Conservation (phyloP, 768 basidiomycete genomes). For the Boletus huronensis region DNA sequence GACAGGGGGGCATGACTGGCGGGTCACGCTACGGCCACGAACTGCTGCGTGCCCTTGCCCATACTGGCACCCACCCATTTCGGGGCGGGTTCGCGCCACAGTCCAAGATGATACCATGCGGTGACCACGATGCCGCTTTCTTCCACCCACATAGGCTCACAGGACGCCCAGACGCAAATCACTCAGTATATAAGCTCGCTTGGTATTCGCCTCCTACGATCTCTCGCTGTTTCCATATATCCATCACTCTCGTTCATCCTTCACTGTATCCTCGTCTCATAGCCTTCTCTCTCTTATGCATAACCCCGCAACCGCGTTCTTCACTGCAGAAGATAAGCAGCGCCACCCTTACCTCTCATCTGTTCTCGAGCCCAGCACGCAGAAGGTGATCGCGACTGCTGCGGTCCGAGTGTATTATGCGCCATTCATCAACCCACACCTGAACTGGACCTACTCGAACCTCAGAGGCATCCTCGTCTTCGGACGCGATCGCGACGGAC, state of each 20-base stretch:
- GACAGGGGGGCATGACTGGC: conserved; percentile 18
- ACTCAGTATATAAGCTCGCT: conserved; percentile 32
- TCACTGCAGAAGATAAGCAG: conserved; percentile 38
- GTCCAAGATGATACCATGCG: conserved; percentile 30
- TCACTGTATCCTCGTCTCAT: conserved; percentile 2
- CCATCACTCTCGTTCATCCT: conserved; percentile 18
- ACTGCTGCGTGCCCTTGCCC: conserved; percentile 30
- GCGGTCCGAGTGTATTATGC: conserved; percentile 61
- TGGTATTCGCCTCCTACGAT: conserved; percentile 11
- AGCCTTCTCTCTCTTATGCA: conserved; percentile 24
- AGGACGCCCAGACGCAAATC: conserved; percentile 27
- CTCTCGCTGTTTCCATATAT: conserved; percentile 14
- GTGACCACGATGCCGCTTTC: conserved; percentile 35
- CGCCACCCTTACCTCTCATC: conserved; percentile 38
- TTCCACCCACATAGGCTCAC: conserved; percentile 23
- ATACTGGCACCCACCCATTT: conserved; percentile 27
- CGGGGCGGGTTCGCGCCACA: conserved; percentile 31
- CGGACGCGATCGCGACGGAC: conserved; percentile 33
- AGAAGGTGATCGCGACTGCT: conserved; percentile 51
- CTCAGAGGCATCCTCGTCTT: conserved; percentile 61
- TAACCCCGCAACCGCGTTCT: conserved; percentile 30
- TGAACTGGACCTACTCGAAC: conserved; percentile 58
- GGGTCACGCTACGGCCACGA: conserved; percentile 15
- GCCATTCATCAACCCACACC: conserved; percentile 42
- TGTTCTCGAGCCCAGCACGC: conserved; percentile 37